phyloP scores from a whole-genome alignment of 371 early-diverging fungal genomes.

The Actinomucor elegans region DNA sequence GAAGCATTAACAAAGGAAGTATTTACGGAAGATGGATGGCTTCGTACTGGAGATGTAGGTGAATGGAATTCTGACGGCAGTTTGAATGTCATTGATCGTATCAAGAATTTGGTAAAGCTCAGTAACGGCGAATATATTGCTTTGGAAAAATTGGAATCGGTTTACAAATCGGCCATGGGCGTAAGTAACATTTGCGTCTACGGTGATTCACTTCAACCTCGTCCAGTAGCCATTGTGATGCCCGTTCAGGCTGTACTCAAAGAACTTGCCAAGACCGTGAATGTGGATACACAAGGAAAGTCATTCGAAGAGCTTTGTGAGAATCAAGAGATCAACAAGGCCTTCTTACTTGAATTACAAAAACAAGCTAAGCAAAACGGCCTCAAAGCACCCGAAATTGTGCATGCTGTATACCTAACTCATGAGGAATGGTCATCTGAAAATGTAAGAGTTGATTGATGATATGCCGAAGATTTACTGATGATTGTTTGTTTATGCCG shows the following conservation, averaged over 20 bases:
- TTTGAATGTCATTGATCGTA: conserved; percentile 75
- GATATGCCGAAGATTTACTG: conserved; percentile 4
- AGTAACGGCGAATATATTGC: conserved; percentile 92
- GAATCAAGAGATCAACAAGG: conserved; percentile 40
- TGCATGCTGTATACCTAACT: conserved; percentile 63
- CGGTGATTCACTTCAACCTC: conserved; percentile 70
- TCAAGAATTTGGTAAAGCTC: conserved; percentile 84
- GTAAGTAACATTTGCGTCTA: conserved; percentile 86
- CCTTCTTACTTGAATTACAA: conserved; percentile 44
- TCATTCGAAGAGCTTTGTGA: conserved; percentile 50
- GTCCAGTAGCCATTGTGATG: conserved; percentile 74
- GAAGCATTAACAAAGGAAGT: conserved; percentile 69
- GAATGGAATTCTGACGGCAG: conserved; percentile 69
- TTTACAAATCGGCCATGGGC: conserved; percentile 76
- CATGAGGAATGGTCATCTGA: conserved; percentile 86
- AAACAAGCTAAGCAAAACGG: conserved; percentile 52
- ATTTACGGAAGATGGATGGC: conserved; percentile 82
- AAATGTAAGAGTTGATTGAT: conserved; percentile 54
- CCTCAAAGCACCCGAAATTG: conserved; percentile 68
- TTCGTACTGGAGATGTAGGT: conserved; percentile 92
- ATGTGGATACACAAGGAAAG: not conserved
- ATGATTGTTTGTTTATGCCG: conserved; percentile 5
- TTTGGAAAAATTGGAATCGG: conserved; percentile 94
- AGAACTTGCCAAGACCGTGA: conserved; percentile 8
- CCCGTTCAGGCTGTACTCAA: conserved; percentile 49